Percentiles rank a stretch among this genome's conserved stretches.
Conservation (phyloP, 2,329 filamentous ascomycete species). For the Xylaria sp. region DNA sequence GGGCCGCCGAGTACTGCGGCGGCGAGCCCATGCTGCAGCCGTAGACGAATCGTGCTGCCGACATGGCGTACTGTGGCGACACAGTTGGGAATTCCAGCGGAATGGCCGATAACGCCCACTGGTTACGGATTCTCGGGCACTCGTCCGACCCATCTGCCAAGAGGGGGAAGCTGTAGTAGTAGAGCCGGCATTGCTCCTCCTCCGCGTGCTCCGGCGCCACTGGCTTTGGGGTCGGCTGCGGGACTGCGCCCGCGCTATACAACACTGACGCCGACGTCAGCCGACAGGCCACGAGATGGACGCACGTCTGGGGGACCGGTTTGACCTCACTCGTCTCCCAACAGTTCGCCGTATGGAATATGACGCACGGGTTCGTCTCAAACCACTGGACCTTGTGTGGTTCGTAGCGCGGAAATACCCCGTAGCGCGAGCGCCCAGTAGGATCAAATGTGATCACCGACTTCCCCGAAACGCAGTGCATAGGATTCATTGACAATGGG, state of each 20-base stretch:
- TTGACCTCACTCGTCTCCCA: constrained; percentile 65
- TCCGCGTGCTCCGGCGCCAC: constrained; percentile 57
- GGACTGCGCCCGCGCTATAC: constrained; percentile 72
- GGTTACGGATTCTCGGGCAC: constrained; percentile 61
- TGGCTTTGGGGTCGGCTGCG: constrained; percentile 59
- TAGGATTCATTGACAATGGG: constrained; percentile 72
- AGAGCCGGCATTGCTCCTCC: constrained; percentile 74
- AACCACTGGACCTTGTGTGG: constrained; percentile 73
- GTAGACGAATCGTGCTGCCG: constrained; percentile 69
- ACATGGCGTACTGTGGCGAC: constrained; percentile 66
- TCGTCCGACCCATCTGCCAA: constrained; percentile 35
- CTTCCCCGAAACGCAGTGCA: constrained; percentile 67
- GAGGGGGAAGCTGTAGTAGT: constrained; percentile 73
- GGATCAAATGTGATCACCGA: constrained; percentile 71
- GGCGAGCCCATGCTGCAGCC: constrained; percentile 71
- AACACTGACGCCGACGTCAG: constrained; percentile 73
- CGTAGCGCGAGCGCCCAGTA: constrained; percentile 68
- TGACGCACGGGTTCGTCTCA: constrained; percentile 73
- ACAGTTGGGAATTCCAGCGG: constrained; percentile 76
- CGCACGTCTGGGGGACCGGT: constrained; percentile 52
- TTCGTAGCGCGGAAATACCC: constrained; percentile 71
- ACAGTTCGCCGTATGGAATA: constrained; percentile 78
- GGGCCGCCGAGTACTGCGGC: constrained; percentile 65
- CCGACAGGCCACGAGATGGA: constrained; percentile 74
- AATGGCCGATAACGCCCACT: constrained; percentile 73